Evolutionary conservation across 495 filamentous ascomycete species (phyloP).

Genomic region (Podospora bellae-mahoneyi): DNA sequence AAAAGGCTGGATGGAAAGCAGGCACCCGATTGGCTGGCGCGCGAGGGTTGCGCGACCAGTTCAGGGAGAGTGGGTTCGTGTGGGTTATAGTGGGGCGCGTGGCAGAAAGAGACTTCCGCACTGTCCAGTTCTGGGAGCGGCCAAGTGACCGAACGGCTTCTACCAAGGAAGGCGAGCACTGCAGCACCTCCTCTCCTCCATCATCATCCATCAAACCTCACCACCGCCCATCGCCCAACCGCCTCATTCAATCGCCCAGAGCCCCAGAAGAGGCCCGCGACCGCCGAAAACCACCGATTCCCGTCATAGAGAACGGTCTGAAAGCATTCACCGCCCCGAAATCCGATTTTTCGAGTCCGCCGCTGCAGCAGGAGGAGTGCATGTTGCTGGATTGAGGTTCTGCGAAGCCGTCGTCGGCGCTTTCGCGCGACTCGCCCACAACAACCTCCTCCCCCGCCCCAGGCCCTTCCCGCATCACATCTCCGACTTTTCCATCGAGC

Average conservation of each 20-base stretch:
- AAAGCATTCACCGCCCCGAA: neutral
- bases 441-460: conserved; percentile 31
- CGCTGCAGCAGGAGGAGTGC: conserved; percentile 23
- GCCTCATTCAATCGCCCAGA: conserved; percentile 28
- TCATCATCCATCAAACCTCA: conserved; percentile 22
- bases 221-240: conserved; percentile 24
- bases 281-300: conserved; percentile 19
- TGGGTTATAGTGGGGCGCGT: conserved; percentile 6
- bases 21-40: conserved; percentile 18
- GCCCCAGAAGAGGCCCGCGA: conserved; percentile 30
- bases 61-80: neutral
- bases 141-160: conserved; percentile 10
- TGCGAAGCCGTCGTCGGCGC: conserved; percentile 32
- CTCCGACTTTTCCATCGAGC: conserved; percentile 14
- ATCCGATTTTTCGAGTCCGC: conserved; percentile 22
- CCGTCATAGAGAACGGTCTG: conserved; percentile 8
- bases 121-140: conserved; percentile 13
- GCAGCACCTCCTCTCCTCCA: conserved; percentile 13
- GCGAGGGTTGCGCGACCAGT: conserved; percentile 7
- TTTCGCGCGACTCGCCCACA: conserved; percentile 43
- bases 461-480: conserved; percentile 28
- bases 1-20: neutral
- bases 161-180: neutral
- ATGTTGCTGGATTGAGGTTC: conserved; percentile 22
- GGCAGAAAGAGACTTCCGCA: conserved; percentile 17